These are phyloP conservation scores for Venustampulla echinocandica DNA, from an alignment of 495 filamentous ascomycete species.

Conservation along the genomic window DNA sequence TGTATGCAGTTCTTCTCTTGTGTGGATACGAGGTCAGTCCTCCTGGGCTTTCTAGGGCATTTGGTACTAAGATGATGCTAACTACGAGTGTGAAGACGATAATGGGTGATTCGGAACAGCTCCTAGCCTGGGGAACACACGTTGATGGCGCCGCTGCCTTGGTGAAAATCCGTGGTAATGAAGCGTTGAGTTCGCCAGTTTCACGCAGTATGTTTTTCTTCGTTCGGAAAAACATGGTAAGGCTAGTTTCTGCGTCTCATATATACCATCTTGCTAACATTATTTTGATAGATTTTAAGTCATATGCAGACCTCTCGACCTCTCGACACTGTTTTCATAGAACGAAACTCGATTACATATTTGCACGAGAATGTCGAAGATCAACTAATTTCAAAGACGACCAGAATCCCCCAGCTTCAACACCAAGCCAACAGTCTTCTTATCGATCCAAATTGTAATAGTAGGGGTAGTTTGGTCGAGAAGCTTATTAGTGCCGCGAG, in stretches of 20 bases:
- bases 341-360: not conserved
- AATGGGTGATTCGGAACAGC: constrained; percentile 5
- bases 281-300: constrained; percentile 2
- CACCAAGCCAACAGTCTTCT: constrained; percentile 3
- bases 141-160: constrained; percentile 8
- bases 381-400: constrained; percentile 7
- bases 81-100: constrained; percentile 2
- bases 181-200: not conserved
- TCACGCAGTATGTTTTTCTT: constrained; percentile 8
- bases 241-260: not conserved
- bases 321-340: constrained; percentile 5
- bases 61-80: not conserved
- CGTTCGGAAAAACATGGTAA: constrained; percentile 9
- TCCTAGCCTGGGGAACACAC: constrained; percentile 6
- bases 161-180: constrained; percentile 3
- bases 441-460: not conserved
- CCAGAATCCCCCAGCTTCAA: constrained; percentile 5
- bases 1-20: constrained; percentile 10
- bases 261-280: not conserved
- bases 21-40: constrained; percentile 13
- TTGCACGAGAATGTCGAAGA: constrained; percentile 7
- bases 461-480: not conserved
- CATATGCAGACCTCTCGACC: constrained; percentile 8
- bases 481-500: constrained; percentile 1
- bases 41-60: not conserved